These are phyloP conservation scores for Epichloe scottii DNA, from an alignment of 2,329 filamentous ascomycete genomes.

Conservation along the genomic window DNA sequence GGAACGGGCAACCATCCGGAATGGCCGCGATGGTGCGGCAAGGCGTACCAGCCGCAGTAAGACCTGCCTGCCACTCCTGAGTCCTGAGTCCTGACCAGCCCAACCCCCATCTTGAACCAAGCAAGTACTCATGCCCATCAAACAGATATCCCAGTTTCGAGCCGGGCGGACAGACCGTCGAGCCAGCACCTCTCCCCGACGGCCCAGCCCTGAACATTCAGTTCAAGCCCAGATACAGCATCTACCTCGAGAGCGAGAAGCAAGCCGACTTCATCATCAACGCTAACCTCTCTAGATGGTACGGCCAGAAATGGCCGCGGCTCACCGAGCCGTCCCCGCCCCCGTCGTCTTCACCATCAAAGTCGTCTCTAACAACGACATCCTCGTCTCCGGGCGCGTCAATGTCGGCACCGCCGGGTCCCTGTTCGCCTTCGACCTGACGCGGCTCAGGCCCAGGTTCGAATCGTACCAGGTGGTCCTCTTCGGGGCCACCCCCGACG, in stretches of 20 bases:
- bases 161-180: conserved; percentile 29
- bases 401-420: conserved; percentile 21
- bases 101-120: not conserved
- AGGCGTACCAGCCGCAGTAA: conserved; percentile 31
- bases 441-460: conserved; percentile 20
- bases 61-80: not conserved
- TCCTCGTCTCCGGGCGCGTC: conserved; percentile 23
- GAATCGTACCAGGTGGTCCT: conserved; percentile 28
- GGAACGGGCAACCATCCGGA: conserved; percentile 29
- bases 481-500: conserved; percentile 18
- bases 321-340: conserved; percentile 10
- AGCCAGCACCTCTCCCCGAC: conserved; percentile 18
- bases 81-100: not conserved
- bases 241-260: conserved; percentile 31
- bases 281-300: conserved; percentile 27
- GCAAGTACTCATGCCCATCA: not conserved
- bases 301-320: conserved; percentile 24
- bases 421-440: conserved; percentile 25
- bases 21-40: conserved; percentile 35
- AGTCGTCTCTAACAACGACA: conserved; percentile 15
- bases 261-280: conserved; percentile 31
- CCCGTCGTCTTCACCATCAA: conserved; percentile 26
- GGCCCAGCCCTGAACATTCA: conserved; percentile 29
- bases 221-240: conserved; percentile 31
- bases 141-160: conserved; percentile 27